These are phyloP conservation scores for Cotoneaster glaucophyllus DNA, from an alignment of 306 rosid species.

Conservation along the genomic window DNA sequence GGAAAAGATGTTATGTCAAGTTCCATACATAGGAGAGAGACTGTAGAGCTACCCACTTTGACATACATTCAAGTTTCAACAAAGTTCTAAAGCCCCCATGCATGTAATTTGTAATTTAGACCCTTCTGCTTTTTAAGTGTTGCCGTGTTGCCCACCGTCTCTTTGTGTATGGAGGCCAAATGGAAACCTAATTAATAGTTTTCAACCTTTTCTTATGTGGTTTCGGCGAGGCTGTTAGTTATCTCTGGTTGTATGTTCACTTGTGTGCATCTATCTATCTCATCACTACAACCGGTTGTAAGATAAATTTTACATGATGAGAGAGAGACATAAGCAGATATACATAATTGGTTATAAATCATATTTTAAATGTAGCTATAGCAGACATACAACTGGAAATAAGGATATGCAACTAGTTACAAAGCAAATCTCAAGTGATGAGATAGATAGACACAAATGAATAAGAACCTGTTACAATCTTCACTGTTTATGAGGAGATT, in stretches of 20 bases:
- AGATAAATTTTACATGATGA: background rate
- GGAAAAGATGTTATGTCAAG: constrained; percentile 18
- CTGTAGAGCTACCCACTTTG: background rate
- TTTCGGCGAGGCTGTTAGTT: background rate
- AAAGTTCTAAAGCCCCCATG: background rate
- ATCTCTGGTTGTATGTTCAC: background rate
- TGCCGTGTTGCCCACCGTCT: background rate
- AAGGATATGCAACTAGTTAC: too few species aligned
- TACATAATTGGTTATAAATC: too few species aligned
- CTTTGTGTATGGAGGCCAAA: background rate
- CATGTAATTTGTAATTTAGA: background rate
- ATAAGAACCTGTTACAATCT: background rate
- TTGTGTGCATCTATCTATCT: background rate
- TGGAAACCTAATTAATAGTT: background rate
- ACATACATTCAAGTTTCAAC: background rate
- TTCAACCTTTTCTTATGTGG: background rate
- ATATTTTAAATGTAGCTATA: too few species aligned
- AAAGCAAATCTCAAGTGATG: too few species aligned
- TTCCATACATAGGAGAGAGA: constrained; percentile 15
- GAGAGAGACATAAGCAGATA: background rate
- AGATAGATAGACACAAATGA: background rate
- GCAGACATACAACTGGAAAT: too few species aligned
- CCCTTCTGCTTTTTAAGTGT: background rate
- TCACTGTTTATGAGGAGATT: background rate
- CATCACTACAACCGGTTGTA: background rate